Conservation (phyloP, 2,329 filamentous ascomycete species). For the Ustulina deusta region DNA sequence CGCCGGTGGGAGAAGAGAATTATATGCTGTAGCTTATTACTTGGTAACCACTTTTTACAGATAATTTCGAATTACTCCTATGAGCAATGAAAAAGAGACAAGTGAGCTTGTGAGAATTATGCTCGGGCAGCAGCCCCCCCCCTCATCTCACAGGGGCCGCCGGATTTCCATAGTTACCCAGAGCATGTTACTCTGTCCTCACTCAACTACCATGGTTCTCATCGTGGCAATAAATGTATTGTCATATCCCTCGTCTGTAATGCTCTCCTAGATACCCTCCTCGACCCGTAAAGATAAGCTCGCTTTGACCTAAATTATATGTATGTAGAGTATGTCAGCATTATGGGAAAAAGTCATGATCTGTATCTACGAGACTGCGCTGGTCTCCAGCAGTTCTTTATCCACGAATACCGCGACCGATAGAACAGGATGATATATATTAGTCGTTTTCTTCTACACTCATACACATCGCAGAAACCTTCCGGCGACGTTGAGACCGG, state of each 20-base stretch:
- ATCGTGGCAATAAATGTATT: too few relatives aligned
- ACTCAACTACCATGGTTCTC: background rate
- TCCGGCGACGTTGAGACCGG: conserved; percentile 10
- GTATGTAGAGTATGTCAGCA: background rate
- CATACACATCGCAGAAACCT: conserved; percentile 24
- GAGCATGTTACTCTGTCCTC: background rate
- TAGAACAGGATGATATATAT: conserved; percentile 34
- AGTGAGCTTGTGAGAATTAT: background rate
- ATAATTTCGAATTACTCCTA: background rate
- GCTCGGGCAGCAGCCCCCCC: background rate
- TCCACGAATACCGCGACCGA: conserved; percentile 1
- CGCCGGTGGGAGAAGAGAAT: background rate
- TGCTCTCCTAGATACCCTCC: background rate
- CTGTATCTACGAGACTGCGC: too few relatives aligned
- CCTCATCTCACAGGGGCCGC: background rate
- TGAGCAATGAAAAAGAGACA: background rate
- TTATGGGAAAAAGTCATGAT: background rate
- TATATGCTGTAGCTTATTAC: background rate
- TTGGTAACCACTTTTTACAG: background rate
- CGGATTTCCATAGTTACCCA: too few relatives aligned
- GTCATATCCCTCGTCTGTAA: background rate
- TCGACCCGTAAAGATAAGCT: background rate
- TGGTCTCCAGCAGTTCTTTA: background rate
- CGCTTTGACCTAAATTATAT: background rate
- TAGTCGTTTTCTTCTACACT: conserved; percentile 36